Evolutionary conservation across 768 basidiomycete genomes (phyloP), one percentile per base, ranked within the genome.

Genomic region (Hypholoma fasciculare): DNA sequence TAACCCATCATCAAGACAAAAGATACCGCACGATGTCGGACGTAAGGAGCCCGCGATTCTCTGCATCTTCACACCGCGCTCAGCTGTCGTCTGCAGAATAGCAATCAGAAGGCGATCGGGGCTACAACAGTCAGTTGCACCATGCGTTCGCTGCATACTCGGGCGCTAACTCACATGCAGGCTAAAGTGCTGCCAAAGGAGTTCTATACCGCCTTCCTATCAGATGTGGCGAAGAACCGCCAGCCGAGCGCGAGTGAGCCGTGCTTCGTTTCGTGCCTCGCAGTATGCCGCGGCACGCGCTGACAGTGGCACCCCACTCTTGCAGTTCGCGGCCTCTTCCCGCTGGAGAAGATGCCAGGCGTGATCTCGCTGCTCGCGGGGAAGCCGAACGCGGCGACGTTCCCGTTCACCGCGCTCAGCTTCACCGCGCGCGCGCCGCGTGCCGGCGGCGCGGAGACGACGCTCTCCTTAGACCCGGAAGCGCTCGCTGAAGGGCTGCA

Each of bases 331-430:
- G 71, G 85, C 13, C 79, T 96, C n/a, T 81, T 85, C 57, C 92
- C 87, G 0, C 78, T 95, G 26, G 96, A 98, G 72, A 79, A 80
- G 19, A 81, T 76, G 0, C 93, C 94, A 0, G 91, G 91, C 0
- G 69, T 92, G 38, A 86, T 95, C 55, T 92, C 89, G 3, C 71
- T 95, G 34, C 83, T 96, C 7, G 95, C 94, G 0, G 96, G 96
- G 26, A 94, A 96, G 71, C 96, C 96, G 6, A 96, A 96, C 67
- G 81, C 87, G 7, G 76, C 80, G n/a, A 90, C 92, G 17, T 98
- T 98, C 76, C 96, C 96, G 1, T 92, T 98, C 75, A 86, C 87
- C 2, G 86, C 88, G 0, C 76, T 98, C 63, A 86, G 82, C 55
- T 85, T 92, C 71, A 83, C 78, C 1, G 79, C 85, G 3, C 75